phyloP scores from a whole-genome alignment of 23 red algal genomes.

The Gracilariopsis chorda region DNA sequence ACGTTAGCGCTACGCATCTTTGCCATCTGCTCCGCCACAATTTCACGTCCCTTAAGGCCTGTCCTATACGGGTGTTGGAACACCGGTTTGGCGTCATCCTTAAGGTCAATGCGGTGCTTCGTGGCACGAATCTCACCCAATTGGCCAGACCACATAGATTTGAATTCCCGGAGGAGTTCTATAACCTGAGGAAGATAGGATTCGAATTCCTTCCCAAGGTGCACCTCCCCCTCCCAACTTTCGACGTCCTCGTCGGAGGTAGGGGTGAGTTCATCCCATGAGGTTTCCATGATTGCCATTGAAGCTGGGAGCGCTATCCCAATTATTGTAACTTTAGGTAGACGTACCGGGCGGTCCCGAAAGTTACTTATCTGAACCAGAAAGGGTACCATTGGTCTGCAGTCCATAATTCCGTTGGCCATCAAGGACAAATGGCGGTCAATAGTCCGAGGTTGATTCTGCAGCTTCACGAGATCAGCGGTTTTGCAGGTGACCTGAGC shows the following conservation, averaged over 20 bases:
- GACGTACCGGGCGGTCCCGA: neutral
- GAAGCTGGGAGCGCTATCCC: neutral
- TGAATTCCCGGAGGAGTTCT: no score
- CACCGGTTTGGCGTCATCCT: no score
- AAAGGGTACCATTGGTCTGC: neutral
- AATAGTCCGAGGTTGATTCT: neutral
- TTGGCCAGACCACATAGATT: no score
- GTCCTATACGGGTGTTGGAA: no score
- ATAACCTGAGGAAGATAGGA: no score
- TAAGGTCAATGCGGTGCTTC: no score
- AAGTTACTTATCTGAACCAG: neutral
- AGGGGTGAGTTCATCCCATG: neutral
- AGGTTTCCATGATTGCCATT: neutral
- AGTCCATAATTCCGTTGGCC: constrained; percentile 8
- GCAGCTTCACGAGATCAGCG: neutral
- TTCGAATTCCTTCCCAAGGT: neutral
- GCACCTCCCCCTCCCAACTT: neutral
- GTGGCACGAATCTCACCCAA: no score
- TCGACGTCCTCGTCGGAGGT: neutral
- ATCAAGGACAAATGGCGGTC: neutral
- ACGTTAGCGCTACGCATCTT: no score
- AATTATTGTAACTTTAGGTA: neutral
- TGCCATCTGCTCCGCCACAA: no score
- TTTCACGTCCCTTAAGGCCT: no score
- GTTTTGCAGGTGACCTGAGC: neutral